Conservation (phyloP, 176 grass and related monocot genomes). For the Tuctoria greenei region DNA sequence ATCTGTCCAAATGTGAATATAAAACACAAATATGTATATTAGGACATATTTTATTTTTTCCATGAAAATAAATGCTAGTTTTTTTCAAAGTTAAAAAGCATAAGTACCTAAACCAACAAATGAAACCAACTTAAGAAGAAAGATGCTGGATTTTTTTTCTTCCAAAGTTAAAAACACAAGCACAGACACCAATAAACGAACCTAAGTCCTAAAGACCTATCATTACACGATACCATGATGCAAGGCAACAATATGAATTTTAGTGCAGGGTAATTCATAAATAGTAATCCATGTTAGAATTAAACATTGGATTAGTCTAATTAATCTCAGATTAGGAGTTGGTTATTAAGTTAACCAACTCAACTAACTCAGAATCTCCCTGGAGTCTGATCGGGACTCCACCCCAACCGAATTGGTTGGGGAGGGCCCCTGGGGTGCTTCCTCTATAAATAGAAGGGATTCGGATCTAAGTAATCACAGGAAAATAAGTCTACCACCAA, state of each 20-base stretch:
- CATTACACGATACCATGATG: background rate
- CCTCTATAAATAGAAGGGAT: too few relatives aligned
- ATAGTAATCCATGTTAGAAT: background rate
- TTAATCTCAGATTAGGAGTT: too few relatives aligned
- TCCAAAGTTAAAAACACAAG: too few relatives aligned
- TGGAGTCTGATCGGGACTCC: too few relatives aligned
- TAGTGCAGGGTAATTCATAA: constrained; percentile 1
- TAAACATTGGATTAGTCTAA: too few relatives aligned
- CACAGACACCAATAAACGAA: background rate
- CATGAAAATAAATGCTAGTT: background rate
- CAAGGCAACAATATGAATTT: constrained; percentile 6
- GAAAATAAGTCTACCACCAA: too few relatives aligned
- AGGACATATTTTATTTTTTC: background rate
- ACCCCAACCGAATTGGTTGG: too few relatives aligned
- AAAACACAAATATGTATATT: background rate
- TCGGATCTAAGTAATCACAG: too few relatives aligned
- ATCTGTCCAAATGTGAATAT: too few relatives aligned
- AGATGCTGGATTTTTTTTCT: background rate
- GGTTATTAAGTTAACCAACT: too few relatives aligned
- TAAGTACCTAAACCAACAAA: background rate
- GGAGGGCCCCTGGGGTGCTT: too few relatives aligned
- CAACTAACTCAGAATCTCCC: too few relatives aligned
- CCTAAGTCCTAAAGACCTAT: background rate
- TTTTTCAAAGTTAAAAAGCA: constrained; percentile 8
- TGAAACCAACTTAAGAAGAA: background rate